Evolutionary conservation across 2,329 filamentous ascomycete genomes (phyloP), one percentile per base, ranked within the genome.

Genomic region (Paramyrothecium roridum): DNA sequence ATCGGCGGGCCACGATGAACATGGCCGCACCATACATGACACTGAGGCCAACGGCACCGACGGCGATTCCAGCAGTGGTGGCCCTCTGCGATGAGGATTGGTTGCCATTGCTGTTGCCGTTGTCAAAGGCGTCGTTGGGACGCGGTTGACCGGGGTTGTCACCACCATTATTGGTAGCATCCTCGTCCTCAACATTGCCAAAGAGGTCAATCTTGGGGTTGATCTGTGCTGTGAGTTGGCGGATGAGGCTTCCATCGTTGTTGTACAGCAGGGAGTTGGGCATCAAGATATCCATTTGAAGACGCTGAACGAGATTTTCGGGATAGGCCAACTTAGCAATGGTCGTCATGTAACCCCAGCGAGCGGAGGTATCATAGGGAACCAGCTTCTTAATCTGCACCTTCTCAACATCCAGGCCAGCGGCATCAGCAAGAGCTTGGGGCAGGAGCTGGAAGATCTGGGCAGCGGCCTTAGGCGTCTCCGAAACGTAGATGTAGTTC

Each of bases 1-100:
- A 96, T 57, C 93, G 85, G 58, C 92, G 87, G 51, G 93, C 93
- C 62, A 96, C 85, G 66, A 95, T 87, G 77, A 96, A 93, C 93
- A 97, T 96, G 70, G 91, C 92, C 13, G 89, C 90, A 67, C 92
- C 93, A 63, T 96, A 96, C n/a, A 91, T 87, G 52, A 87, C 89
- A 46, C 90, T 91, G 66, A 92, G 87, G 47, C 84, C 83, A 33
- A 93, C 84, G 23, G 90, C 88, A 65, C 90, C 91, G 21, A 91
- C 80, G 55, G 88, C 90, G 65, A 96, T 86, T 61, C 83, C 85
- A 22, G 82, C 84, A 2, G 82, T 86, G 34, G 85, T 87, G 46
- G 83, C 85, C 65, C 78, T 78, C 66, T 83, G 77, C 59, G 83
- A 83, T 48, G 87, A 77, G 7, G 82, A 82, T 61, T 83, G 78